Base-by-base conservation (phyloP, 768 basidiomycete species). In the Zangia roseola region DNA sequence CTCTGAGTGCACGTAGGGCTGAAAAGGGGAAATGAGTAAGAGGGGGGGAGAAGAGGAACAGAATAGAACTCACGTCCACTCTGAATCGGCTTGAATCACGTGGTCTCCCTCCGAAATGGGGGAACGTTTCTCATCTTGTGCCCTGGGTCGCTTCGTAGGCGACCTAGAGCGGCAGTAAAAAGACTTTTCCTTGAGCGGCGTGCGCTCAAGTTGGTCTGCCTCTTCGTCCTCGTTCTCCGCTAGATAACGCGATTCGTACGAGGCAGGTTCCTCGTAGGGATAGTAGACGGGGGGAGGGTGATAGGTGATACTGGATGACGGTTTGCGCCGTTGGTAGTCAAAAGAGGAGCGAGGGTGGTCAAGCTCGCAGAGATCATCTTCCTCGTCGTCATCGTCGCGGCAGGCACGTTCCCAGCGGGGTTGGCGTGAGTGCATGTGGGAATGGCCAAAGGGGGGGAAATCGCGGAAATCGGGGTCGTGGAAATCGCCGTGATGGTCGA, bases 391-490 rank as follows among this genome's bases (percentile, higher is more conserved):
- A 40, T 69, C 65, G 21, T 65, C 55, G n/a, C 45, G 43, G 38
- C 64, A 59, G 4, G 54, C 57, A 20, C 62, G 57, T 40, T 74
- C 75, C 71, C 71, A 74, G 1, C 52, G 59, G 0, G 72, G 64
- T 1, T 69, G 64, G 26, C 62, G 56, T 13, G 61, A 42, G 17
- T 60, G 52, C 45, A 45, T 24, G 36, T 57, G 55, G 10, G 55
- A 21, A 35, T 58, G 49, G 14, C 43, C 44, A 40, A 72, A 59
- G 30, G 73, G 59, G 24, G 83, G 83, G 51, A 85, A 85, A 67
- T 83, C 74, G 53, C 82, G 74, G 67, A 76, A 85, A 60, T 85
- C 83, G 20, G 83, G 83, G 64, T 85, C 83, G 59, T 85, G 83
- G 21, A 83, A 69, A 64, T 82, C 77, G 41, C 83, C 83, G 50